Evolutionary conservation across 1,284 basidiomycete genomes (phyloP), one percentile per base, ranked within the genome.

Genomic region (Thecaphora thlaspeos): DNA sequence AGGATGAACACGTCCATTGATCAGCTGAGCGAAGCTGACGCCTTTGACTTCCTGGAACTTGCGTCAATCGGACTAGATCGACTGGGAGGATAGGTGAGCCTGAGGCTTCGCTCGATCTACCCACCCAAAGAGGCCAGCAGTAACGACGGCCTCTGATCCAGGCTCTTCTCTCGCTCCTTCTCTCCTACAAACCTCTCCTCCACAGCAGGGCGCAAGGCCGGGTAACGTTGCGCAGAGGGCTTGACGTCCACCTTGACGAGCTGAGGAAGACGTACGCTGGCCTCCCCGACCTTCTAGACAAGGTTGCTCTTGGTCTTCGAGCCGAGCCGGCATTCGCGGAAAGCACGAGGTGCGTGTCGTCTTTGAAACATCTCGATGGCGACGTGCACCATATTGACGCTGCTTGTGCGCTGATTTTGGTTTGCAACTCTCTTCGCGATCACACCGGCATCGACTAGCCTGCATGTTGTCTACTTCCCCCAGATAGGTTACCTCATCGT

Each of bases 401-500:
- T n/a, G n/a, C n/a, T n/a, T n/a, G n/a, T n/a, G n/a, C n/a, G n/a
- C n/a, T n/a, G n/a, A n/a, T n/a, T n/a, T n/a, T n/a, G n/a, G n/a
- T n/a, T n/a, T n/a, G 39, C 17, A 14, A 45, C 9, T 22, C 26
- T 19, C 8, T 8, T 10, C 9, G 15, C 28, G 11, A 44, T 30
- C 24, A 18, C 43, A 9, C n/a, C 12, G 28, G 11, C 40, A 37
- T n/a, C 36, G 2, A 17, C 9, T 42, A 64, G 61, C 3, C 21
- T 64, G 3, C 38, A 50, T 15, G 63, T 66, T 1, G 59, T 61
- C 34, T 61, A 61, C 47, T 66, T 66, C 21, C 63, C 63, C 2
- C 63, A 66, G 39, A 66, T 66, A 17, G 63, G 63, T 22, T 66
- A 66, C 30, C 23, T 66, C n/a, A 58, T 66, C n/a, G 43, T 44